Percentiles rank a stretch among this genome's conserved stretches.
phyloP scores from a whole-genome alignment of 2,329 filamentous ascomycete species.

The Metarhizium anisopliae region DNA sequence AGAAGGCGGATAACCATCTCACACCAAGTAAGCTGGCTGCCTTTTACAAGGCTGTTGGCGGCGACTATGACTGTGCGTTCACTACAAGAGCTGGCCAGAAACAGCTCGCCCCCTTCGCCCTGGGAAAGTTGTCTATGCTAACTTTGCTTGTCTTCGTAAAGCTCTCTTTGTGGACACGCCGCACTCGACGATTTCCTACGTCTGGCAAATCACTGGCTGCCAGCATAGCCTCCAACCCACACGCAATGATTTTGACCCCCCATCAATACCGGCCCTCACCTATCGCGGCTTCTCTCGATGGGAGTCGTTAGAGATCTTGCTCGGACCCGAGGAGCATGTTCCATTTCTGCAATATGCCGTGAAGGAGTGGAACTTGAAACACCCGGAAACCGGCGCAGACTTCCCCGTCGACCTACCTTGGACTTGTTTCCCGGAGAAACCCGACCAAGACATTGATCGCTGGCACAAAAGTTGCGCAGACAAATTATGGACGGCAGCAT shows the following conservation, averaged over 20 bases:
- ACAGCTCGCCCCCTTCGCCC: not conserved
- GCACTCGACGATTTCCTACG: constrained; percentile 71
- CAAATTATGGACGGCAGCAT: constrained; percentile 54
- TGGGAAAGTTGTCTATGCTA: not conserved
- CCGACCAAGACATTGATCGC: constrained; percentile 70
- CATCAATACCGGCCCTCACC: constrained; percentile 75
- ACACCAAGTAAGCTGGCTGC: constrained; percentile 64
- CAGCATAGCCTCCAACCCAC: constrained; percentile 77
- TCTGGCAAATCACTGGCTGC: constrained; percentile 86
- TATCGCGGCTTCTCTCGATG: constrained; percentile 80
- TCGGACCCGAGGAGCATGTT: constrained; percentile 82
- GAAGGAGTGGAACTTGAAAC: constrained; percentile 63
- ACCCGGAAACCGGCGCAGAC: constrained; percentile 62
- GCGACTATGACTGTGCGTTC: constrained; percentile 59
- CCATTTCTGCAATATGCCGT: constrained; percentile 76
- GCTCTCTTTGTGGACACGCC: constrained; percentile 71
- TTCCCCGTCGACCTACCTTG: constrained; percentile 53
- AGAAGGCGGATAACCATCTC: constrained; percentile 41
- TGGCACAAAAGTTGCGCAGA: constrained; percentile 79
- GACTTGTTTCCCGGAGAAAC: constrained; percentile 58
- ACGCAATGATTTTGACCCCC: constrained; percentile 62
- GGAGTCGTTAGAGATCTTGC: constrained; percentile 83
- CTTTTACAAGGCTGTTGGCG: constrained; percentile 68
- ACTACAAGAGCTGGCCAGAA: not conserved
- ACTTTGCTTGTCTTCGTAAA: constrained; percentile 16